Evolutionary conservation across 2,329 filamentous ascomycete species (phyloP), one percentile per base, ranked within the genome.

Genomic region (Stemphylium lycopersici): DNA sequence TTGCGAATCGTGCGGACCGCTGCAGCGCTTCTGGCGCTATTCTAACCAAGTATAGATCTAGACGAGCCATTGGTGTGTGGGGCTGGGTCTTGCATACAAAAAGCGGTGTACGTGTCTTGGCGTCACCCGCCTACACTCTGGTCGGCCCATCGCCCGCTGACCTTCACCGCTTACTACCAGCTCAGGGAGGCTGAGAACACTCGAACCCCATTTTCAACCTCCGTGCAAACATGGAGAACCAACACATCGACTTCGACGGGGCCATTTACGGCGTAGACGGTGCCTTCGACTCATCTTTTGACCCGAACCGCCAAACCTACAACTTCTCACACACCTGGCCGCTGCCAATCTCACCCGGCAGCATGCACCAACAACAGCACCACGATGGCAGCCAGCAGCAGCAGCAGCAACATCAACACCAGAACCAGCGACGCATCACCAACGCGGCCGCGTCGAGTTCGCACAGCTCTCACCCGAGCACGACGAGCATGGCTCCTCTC

Each of bases 141-240:
- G 52, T 55, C 52, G 52, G 52, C 61, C 54, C 56, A 54, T 58
- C 65, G 58, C 62, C 61, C 64, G 62, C 63, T 59, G 54, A 58
- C 55, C 56, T 56, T 65, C 66, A 65, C 67, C 60, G 65, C 67
- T 55, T 55, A 55, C 52, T 61, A 67, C 67, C 68, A 71, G 68
- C 67, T 68, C 68, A 64, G 63, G 67, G 70, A 69, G 67, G 69
- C 71, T 73, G 70, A 73, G 62, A 56, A 59, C 53, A 50, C 64
- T 66, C 62, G 58, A 63, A 55, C 52, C 56, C 56, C 52, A 46
- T 52, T 58, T 63, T 56, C 59, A 39, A 46, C 38, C 62, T 57
- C 63, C 58, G 61, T 61, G 57, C 58, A 48, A 63, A 67, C 54
- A 80, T 80, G 78, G 78, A 80, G 62, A 72, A 77, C 68, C 65